Evolutionary conservation across 805 yeast species (phyloP).

Genomic region (Jamesozyma piceae): DNA sequence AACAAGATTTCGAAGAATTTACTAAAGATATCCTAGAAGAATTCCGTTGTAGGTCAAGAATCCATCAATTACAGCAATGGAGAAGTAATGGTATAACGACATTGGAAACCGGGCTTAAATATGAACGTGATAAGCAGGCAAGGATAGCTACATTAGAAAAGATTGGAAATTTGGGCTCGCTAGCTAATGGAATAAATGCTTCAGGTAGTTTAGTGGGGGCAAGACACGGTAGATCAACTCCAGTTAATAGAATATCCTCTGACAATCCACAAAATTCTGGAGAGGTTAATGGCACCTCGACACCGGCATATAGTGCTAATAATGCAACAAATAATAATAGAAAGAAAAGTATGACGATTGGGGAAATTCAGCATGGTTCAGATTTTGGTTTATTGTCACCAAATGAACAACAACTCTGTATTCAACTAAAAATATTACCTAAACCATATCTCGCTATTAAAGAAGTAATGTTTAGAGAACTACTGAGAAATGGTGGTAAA

Average conservation of each 20-base stretch:
- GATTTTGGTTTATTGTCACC: conserved; percentile 75
- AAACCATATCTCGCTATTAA: conserved; percentile 91
- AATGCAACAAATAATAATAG: neutral
- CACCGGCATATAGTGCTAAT: neutral
- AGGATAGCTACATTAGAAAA: conserved; percentile 56
- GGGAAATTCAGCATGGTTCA: conserved; percentile 66
- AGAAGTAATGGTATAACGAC: conserved; percentile 81
- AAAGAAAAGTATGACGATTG: conserved; percentile 39
- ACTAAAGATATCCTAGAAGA: conserved; percentile 67
- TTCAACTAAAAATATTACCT: conserved; percentile 75
- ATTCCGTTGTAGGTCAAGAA: conserved; percentile 66
- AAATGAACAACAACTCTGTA: conserved; percentile 83
- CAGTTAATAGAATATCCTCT: conserved; percentile 22
- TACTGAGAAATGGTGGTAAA: conserved; percentile 74
- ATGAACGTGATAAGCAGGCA: conserved; percentile 76
- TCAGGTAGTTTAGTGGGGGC: conserved; percentile 14
- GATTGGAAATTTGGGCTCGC: conserved; percentile 26
- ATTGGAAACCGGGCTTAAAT: conserved; percentile 71
- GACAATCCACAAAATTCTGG: conserved; percentile 22
- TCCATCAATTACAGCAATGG: conserved; percentile 89
- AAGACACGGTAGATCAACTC: conserved; percentile 22
- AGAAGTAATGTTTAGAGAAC: conserved; percentile 78
- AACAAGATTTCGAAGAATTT: conserved; percentile 71
- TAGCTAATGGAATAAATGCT: conserved; percentile 18
- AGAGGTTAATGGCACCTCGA: conserved; percentile 24